Conservation (phyloP, 2,329 filamentous ascomycete species). For the Alternaria triticimaculans region DNA sequence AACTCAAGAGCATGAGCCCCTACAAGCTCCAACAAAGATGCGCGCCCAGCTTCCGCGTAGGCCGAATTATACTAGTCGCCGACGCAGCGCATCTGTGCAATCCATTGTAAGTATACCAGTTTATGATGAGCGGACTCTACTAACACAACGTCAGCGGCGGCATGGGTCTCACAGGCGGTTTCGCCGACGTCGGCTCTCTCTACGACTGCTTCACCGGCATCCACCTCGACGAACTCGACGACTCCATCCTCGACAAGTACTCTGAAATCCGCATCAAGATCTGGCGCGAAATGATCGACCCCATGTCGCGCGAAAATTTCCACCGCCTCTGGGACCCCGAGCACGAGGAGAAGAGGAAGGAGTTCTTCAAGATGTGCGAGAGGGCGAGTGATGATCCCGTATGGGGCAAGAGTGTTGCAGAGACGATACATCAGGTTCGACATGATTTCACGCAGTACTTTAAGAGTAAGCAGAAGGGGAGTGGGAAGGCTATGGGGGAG, state of each 20-base stretch:
- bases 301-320: conserved; percentile 51
- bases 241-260: conserved; percentile 45
- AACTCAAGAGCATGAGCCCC: conserved; percentile 63
- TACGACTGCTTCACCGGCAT: conserved; percentile 62
- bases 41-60: conserved; percentile 63
- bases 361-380: conserved; percentile 44
- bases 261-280: conserved; percentile 42
- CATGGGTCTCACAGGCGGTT: conserved; percentile 67
- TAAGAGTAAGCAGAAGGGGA: conserved; percentile 32
- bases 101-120: conserved; percentile 48
- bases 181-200: conserved; percentile 68
- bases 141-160: conserved; percentile 55
- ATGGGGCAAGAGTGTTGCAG: conserved; percentile 34
- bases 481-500: conserved; percentile 6
- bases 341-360: conserved; percentile 33
- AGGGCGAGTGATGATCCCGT: conserved; percentile 38
- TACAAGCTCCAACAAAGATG: conserved; percentile 69
- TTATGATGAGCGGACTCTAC: background rate
- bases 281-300: conserved; percentile 46
- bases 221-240: conserved; percentile 42
- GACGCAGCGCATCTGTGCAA: conserved; percentile 68
- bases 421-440: conserved; percentile 35
- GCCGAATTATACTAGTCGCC: conserved; percentile 63
- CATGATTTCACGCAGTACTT: conserved; percentile 48
- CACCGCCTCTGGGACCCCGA: conserved; percentile 44